Base-by-base conservation (phyloP, 2,329 filamentous ascomycete genomes). In the Pseudogymnoascus pannorum region DNA sequence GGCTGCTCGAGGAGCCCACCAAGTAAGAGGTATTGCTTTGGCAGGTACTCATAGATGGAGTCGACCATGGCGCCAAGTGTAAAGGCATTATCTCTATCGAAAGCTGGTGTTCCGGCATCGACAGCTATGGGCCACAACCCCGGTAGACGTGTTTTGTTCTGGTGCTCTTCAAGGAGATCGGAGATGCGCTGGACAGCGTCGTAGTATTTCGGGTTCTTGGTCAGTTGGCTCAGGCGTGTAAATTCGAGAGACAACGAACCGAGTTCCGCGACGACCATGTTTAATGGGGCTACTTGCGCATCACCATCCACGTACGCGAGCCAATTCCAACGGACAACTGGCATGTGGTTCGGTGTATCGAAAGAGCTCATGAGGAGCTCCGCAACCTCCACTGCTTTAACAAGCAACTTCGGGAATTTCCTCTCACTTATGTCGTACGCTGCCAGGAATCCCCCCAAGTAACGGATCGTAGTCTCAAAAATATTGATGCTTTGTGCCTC, bases 291-390 rank as follows among this genome's bases (percentile, higher is more conserved):
- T 22, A 82, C 80, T 67, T 86, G 87, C 5, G 86, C 83, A 66
- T 86, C 81, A 3, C 81, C 83, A 8, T 83, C 81, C 68, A 79
- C 84, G 14, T 81, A 75, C 66, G 87, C 89, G 68, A 84, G 82
- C 90, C 89, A 96, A 64, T 81, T 77, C 75, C 93, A 95, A 74
- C 87, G 92, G 4, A 91, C 81, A 5, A 91, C 76, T 2, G 93
- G 92, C 90, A 97, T 95, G 67, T 91, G 86, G 73, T 97, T 97
- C 0, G 92, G 92, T 0, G 93, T 97, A 74, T 91, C 88, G 68
- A 91, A 91, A 1, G 86, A 83, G 60, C 85, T 84, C 73, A 89
- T 88, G 36, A 91, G 72, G 62, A 91, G 81, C 64, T 91, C 87
- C 4, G 82, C 88, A 33, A 91, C 77, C 71, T 91, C 86, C 36